These are phyloP conservation scores for Candida railenensis DNA, from an alignment of 805 yeast species.

Conservation along the genomic window DNA sequence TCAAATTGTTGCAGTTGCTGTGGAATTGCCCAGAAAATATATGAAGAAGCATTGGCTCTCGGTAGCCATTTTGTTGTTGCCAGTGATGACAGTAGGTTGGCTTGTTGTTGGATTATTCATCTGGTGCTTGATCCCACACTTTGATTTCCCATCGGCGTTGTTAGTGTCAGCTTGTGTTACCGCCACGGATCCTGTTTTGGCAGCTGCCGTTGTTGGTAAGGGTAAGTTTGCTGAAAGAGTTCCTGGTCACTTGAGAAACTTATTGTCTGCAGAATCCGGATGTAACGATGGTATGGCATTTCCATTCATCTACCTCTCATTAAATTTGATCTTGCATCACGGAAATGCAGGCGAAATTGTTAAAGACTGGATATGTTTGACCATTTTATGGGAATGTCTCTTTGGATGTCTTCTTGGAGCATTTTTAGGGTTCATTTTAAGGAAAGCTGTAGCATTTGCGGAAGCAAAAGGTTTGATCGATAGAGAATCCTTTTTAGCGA, in stretches of 20 bases:
- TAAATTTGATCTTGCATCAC: conserved; percentile 64
- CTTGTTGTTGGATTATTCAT: conserved; percentile 74
- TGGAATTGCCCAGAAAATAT: conserved; percentile 86
- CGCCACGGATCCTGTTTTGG: conserved; percentile 93
- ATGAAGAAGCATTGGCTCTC: conserved; percentile 83
- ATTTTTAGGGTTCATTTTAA: conserved; percentile 65
- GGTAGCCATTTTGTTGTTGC: conserved; percentile 69
- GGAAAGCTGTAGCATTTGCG: conserved; percentile 72
- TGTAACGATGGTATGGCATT: conserved; percentile 97
- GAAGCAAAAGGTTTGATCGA: conserved; percentile 70
- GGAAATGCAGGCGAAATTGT: conserved; percentile 68
- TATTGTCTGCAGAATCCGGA: conserved; percentile 83
- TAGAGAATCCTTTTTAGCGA: conserved; percentile 83
- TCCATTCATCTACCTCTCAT: conserved; percentile 76
- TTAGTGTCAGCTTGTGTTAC: conserved; percentile 85
- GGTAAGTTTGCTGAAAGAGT: conserved; percentile 89
- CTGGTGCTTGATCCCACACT: conserved; percentile 73
- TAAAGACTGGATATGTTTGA: conserved; percentile 75
- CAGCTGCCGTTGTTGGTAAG: conserved; percentile 93
- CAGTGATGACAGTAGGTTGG: conserved; percentile 93
- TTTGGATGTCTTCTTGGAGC: conserved; percentile 78
- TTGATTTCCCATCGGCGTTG: conserved; percentile 69
- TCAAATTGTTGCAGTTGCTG: conserved; percentile 93
- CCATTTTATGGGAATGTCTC: conserved; percentile 77
- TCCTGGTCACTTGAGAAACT: conserved; percentile 86